Conservation (phyloP, 345 rosid genomes). For the Salix viminalis region DNA sequence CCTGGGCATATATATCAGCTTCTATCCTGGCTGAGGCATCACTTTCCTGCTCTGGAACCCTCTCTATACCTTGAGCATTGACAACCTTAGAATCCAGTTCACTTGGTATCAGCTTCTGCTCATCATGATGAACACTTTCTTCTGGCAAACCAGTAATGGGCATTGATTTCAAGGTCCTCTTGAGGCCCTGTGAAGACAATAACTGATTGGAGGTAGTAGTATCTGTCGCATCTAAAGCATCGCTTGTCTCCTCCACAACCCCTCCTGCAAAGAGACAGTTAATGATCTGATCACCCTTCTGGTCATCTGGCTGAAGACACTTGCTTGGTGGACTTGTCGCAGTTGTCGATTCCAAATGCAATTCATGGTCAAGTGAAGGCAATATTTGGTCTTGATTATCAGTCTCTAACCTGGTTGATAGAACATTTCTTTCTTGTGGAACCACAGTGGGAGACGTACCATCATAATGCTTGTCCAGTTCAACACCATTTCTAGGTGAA, state of each 20-base stretch:
- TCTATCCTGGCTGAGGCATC: constrained; percentile 21
- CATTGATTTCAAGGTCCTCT: constrained; percentile 8
- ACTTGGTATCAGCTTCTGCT: constrained; percentile 4
- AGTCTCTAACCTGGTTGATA: not conserved
- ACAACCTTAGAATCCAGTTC: constrained; percentile 8
- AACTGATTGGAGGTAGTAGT: not conserved
- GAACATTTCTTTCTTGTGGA: not conserved
- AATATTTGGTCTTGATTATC: not conserved
- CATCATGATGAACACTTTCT: constrained; percentile 14
- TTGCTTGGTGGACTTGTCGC: not conserved
- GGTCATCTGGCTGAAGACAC: constrained; percentile 8
- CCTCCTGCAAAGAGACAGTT: not conserved
- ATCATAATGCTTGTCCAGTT: constrained; percentile 4
- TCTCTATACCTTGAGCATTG: not conserved
- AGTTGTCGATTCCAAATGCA: constrained; percentile 14
- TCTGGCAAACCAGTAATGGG: constrained; percentile 11
- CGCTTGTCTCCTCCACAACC: constrained; percentile 4
- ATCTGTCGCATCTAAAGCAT: not conserved
- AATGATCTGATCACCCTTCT: constrained; percentile 4
- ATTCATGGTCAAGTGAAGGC: not conserved
- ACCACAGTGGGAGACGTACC: not conserved
- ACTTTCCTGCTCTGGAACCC: constrained; percentile 7
- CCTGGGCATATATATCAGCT: constrained; percentile 20
- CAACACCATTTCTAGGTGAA: constrained; percentile 7
- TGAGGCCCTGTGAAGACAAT: constrained; percentile 3